Percentiles rank a stretch among this genome's conserved stretches.
These are phyloP conservation scores for Melastoma candidum DNA, from an alignment of 441 rosid genomes.

Conservation along the genomic window DNA sequence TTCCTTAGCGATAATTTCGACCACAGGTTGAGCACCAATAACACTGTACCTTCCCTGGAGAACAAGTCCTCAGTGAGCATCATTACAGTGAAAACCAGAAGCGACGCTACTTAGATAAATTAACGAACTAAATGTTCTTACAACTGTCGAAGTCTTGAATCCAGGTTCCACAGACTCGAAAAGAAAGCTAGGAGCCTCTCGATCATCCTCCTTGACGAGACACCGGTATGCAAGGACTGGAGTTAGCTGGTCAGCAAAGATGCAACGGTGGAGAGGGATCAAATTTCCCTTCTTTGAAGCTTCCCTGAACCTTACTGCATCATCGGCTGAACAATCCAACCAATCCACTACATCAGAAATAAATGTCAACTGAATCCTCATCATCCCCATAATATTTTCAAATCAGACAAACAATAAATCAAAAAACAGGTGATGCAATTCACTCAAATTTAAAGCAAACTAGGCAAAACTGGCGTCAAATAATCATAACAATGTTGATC, in stretches of 20 bases:
- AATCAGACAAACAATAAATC: neutral
- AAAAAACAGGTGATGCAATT: neutral
- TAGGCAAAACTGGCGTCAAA: neutral
- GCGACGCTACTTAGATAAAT: neutral
- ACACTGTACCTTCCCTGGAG: constrained; percentile 7
- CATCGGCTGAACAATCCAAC: constrained; percentile 6
- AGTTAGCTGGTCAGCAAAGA: constrained; percentile 6
- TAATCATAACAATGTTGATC: neutral
- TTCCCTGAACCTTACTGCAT: constrained; percentile 7
- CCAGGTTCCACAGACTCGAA: constrained; percentile 7
- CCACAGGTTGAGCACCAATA: constrained; percentile 4
- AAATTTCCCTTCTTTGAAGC: constrained; percentile 4
- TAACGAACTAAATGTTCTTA: neutral
- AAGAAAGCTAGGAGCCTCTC: constrained; percentile 9
- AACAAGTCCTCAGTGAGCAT: neutral
- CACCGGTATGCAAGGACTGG: constrained; percentile 7
- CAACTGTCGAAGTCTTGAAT: neutral
- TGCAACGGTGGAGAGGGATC: constrained; percentile 3
- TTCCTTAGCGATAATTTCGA: constrained; percentile 4
- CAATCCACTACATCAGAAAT: neutral
- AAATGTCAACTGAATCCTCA: neutral
- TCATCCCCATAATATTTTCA: neutral
- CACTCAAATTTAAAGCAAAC: neutral
- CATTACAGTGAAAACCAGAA: neutral
- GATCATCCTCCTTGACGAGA: constrained; percentile 6